phyloP scores from a whole-genome alignment of 108 stramenopile species.

The Cyclotella choctawhatcheeana region DNA sequence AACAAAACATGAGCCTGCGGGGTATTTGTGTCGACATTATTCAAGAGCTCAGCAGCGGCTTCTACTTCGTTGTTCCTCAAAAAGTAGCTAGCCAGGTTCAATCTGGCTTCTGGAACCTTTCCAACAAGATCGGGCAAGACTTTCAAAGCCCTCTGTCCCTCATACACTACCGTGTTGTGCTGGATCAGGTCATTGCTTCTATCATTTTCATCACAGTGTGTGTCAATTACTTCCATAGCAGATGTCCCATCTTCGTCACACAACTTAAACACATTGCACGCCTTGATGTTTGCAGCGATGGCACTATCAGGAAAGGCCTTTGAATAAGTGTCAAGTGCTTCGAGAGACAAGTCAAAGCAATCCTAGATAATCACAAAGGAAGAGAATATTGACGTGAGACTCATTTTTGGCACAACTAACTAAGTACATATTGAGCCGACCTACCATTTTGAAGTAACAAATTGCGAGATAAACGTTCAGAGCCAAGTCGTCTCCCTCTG shows the following conservation, averaged over 20 bases:
- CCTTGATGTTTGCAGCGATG: slow-evolving; percentile 86
- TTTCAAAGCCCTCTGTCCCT: slow-evolving; percentile 72
- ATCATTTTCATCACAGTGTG: slow-evolving; percentile 48
- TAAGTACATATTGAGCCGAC: background rate
- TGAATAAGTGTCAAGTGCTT: slow-evolving; percentile 78
- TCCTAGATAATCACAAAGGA: slow-evolving; percentile 26
- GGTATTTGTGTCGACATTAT: slow-evolving; percentile 74
- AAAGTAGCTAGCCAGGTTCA: slow-evolving; percentile 78
- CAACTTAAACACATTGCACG: slow-evolving; percentile 85
- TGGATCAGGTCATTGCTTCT: slow-evolving; percentile 68
- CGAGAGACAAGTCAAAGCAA: slow-evolving; percentile 83
- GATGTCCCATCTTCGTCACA: slow-evolving; percentile 77
- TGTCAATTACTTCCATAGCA: slow-evolving; percentile 80
- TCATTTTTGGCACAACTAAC: background rate
- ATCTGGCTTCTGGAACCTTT: slow-evolving; percentile 77
- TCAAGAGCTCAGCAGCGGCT: slow-evolving; percentile 75
- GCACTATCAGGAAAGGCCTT: slow-evolving; percentile 59
- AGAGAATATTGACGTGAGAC: background rate
- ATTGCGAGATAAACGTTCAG: slow-evolving; percentile 90
- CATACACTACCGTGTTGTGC: slow-evolving; percentile 83
- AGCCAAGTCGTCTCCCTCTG: slow-evolving; percentile 79
- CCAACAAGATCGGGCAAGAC: slow-evolving; percentile 74
- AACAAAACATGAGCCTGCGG: slow-evolving; percentile 85
- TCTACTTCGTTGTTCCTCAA: slow-evolving; percentile 59
- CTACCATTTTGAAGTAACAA: slow-evolving; percentile 86